These are phyloP conservation scores for Symbiodinium pilosum DNA, from an alignment of 73 alveolate genomes.

Conservation along the genomic window DNA sequence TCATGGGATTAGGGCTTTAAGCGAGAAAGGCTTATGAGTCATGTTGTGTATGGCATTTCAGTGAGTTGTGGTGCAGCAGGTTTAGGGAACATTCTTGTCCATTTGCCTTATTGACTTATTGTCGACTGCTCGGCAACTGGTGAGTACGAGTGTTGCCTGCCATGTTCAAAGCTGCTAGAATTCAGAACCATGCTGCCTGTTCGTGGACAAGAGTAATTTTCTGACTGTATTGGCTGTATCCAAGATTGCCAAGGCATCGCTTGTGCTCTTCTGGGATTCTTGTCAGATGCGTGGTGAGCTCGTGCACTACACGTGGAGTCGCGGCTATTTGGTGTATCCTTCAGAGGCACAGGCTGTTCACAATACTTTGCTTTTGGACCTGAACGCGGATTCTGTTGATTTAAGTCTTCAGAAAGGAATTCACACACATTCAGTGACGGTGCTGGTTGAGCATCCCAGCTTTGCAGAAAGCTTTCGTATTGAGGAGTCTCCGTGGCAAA, in stretches of 20 bases:
- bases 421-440: not conserved
- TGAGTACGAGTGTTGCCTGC: too few relatives aligned
- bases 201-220: too few relatives aligned
- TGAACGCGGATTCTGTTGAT: not conserved
- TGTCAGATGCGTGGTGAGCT: slow-evolving; percentile 28
- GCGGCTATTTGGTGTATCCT: slow-evolving; percentile 13
- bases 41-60: too few relatives aligned
- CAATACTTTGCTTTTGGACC: not conserved
- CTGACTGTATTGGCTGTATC: too few relatives aligned
- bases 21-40: too few relatives aligned
- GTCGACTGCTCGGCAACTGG: too few relatives aligned
- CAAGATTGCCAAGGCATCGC: not conserved
- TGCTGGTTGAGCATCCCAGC: not conserved
- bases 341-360: not conserved
- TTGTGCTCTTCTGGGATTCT: not conserved
- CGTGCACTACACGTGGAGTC: not conserved
- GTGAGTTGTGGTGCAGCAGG: too few relatives aligned
- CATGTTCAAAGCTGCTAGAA: too few relatives aligned
- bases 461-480: not conserved
- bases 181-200: too few relatives aligned
- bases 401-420: not conserved
- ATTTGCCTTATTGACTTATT: too few relatives aligned
- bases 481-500: not conserved
- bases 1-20: too few relatives aligned
- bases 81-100: too few relatives aligned